Evolutionary conservation across 140 eudicot species (phyloP).

Genomic region (Flaveria floridana): DNA sequence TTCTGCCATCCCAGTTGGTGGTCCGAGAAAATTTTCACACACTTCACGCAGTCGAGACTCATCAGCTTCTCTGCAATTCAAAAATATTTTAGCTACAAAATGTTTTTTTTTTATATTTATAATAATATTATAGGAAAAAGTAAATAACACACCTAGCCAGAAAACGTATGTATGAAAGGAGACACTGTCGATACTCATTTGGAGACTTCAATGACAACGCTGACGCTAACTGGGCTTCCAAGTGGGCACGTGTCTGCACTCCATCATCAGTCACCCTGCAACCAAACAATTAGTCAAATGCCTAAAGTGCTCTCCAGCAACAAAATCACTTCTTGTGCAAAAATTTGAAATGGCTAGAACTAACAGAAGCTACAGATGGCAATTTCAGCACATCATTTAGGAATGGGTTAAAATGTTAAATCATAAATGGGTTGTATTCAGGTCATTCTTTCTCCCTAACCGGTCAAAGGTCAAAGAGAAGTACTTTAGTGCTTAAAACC

Average conservation of each 20-base stretch:
- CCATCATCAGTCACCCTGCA: constrained; percentile 95
- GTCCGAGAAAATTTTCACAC: constrained; percentile 93
- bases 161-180: constrained; percentile 80
- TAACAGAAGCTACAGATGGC: not conserved
- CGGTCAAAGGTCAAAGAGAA: not conserved
- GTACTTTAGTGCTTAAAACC: not conserved
- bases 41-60: constrained; percentile 90
- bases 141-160: constrained; percentile 66
- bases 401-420: not conserved
- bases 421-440: not conserved
- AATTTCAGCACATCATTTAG: not conserved
- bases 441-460: not conserved
- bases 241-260: constrained; percentile 93
- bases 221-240: constrained; percentile 89
- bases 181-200: constrained; percentile 87
- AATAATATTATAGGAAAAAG: not conserved
- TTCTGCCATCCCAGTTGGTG: constrained; percentile 89
- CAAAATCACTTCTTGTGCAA: constrained; percentile 1
- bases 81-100: not conserved
- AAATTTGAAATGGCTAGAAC: not conserved
- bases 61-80: constrained; percentile 81
- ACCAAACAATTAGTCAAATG: constrained; percentile 20
- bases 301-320: not conserved
- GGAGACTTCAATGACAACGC: constrained; percentile 85
- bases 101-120: not conserved